Evolutionary conservation across 2,329 filamentous ascomycete species (phyloP), one percentile per base, ranked within the genome.

Genomic region (Trichophyton mentagrophytes): DNA sequence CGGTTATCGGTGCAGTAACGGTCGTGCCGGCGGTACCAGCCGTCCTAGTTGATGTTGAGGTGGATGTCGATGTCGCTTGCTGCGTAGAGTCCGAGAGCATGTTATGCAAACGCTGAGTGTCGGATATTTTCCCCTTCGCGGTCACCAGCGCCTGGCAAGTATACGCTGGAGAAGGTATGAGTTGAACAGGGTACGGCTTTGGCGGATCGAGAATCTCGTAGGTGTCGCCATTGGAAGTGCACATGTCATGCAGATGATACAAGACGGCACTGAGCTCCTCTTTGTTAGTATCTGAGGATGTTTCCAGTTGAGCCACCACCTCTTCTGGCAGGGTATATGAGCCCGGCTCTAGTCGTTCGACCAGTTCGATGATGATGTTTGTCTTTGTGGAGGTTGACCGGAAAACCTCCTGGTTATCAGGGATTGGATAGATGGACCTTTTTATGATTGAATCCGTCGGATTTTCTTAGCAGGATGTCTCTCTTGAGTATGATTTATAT

Each of bases 321-420:
- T 66, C 66, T 40, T 66, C 61, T 30, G 47, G 55, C 53, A 58
- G 64, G 61, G 60, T 55, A 65, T 46, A 65, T 63, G 25, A 66
- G 44, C 66, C 64, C 30, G 64, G 59, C 1, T 69, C 82, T 22
- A 95, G 86, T 61, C 88, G 87, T 77, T 96, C 87, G 60, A 88
- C 82, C 69, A 97, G 89, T 69, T 97, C 92, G 73, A 96, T 82
- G 67, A 96, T 91, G 71, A 96, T 85, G 74, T 83, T 90, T 2
- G 89, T 89, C 73, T 91, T 91, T 57, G 90, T 90, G 64, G 87
- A 81, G 65, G 83, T 81, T 71, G 95, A 90, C 69, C 96, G 86
- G 77, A 85, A 96, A 67, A 96, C 87, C 78, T 96, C 92, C 77
- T 97, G 91, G 73, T 95, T 88, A 42, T 66, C 64, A 22, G 64